These are phyloP conservation scores for Lodderomyces oxycetoniae DNA, from an alignment of 1,139 yeast genomes.

Conservation along the genomic window DNA sequence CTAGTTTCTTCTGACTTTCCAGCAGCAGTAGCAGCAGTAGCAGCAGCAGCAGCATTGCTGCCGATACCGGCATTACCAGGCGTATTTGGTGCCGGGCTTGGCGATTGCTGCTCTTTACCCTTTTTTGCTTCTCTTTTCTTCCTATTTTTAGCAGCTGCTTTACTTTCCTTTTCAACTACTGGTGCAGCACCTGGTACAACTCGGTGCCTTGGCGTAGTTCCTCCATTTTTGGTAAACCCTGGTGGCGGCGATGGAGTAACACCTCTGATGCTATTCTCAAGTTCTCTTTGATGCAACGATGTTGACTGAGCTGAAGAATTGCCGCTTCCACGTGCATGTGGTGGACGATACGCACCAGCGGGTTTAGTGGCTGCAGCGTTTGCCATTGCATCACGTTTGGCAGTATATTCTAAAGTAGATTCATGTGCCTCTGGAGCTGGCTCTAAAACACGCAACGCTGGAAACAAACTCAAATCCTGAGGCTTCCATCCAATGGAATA, in stretches of 20 bases:
- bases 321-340: slow-evolving; percentile 69
- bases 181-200: slow-evolving; percentile 43
- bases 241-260: slow-evolving; percentile 21
- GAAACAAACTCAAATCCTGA: slow-evolving; percentile 56
- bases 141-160: slow-evolving; percentile 68
- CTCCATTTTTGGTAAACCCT: slow-evolving; percentile 18
- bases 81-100: slow-evolving; percentile 12
- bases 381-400: slow-evolving; percentile 38
- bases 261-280: slow-evolving; percentile 26
- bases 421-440: slow-evolving; percentile 64
- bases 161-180: slow-evolving; percentile 45
- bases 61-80: slow-evolving; percentile 15
- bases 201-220: slow-evolving; percentile 22
- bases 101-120: slow-evolving; percentile 22
- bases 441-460: slow-evolving; percentile 49
- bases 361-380: slow-evolving; percentile 48
- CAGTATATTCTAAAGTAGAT: slow-evolving; percentile 56
- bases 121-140: slow-evolving; percentile 74
- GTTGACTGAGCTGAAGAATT: slow-evolving; percentile 29
- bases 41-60: slow-evolving; percentile 16
- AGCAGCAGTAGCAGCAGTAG: slow-evolving; percentile 15
- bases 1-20: slow-evolving; percentile 8
- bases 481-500: slow-evolving; percentile 85
- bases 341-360: slow-evolving; percentile 91
- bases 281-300: slow-evolving; percentile 55